Base-by-base conservation (phyloP, 2,329 filamentous ascomycete genomes). In the Colletotrichum zoysiae region DNA sequence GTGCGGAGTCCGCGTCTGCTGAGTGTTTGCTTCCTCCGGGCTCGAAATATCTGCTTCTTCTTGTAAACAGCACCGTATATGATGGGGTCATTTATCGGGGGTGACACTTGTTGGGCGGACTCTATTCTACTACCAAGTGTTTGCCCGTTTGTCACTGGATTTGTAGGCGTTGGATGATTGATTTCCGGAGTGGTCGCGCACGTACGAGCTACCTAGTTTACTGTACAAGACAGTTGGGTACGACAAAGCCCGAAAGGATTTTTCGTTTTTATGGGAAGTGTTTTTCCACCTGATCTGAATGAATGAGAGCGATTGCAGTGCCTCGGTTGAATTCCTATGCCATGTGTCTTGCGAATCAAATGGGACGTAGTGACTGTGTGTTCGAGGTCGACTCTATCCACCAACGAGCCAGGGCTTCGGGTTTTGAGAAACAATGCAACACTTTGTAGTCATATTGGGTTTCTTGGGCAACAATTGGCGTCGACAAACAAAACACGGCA, bases 1-100 rank as follows among this genome's bases (percentile, higher is more conserved):
- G n/a, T 94, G 92, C 76, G 92, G 93, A 5, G 83, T 95, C 63
- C 84, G 88, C 77, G 88, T 95, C 42, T 94, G 91, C 78, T 93
- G 70, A 77, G 51, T 51, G 44, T n/a, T 8, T 46, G 26, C 12
- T 4, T 38, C 30, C 26, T 46, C 14, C 26, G 3, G 50, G 44
- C 48, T 35, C 14, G 44, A 40, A 23, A 46, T 16, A 23, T 33
- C 62, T 30, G 20, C 23, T 40, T n/a, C 48, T 18, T 26, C 33
- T 53, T 70, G 63, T 61, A 67, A 30, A 30, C 58, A 56, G 20
- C 26, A 46, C 26, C 35, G 23, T 9, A 14, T 33, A n/a, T 44
- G 51, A 30, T 11, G 7, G 65, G 51, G 35, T 16, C 6, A 40
- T 64, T 40, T 30, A 12, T 11, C 9, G 26, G 57, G 16, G 11